Percentiles rank a stretch among this genome's conserved stretches.
Evolutionary conservation across 371 early-diverging fungal species (phyloP).

Genomic region (Amoeboaphelidium protococcarum): DNA sequence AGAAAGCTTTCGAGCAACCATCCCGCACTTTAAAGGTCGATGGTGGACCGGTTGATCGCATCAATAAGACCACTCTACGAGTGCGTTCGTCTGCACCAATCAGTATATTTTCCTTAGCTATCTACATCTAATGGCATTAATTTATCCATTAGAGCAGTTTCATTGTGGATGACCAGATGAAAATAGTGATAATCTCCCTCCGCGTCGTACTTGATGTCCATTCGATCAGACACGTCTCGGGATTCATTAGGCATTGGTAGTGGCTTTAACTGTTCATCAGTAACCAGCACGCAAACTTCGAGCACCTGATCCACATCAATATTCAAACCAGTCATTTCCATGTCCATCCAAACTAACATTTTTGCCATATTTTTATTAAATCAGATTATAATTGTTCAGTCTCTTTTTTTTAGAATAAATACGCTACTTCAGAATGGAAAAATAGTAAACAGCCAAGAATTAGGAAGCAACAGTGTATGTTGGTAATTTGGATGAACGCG

Average conservation of each 20-base stretch:
- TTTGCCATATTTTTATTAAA: background rate
- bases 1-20: too few species aligned
- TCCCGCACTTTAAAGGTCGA: too few species aligned
- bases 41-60: too few species aligned
- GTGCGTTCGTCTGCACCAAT: too few species aligned
- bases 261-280: background rate
- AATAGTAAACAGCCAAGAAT: constrained; percentile 43
- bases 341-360: background rate
- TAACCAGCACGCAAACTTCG: background rate
- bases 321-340: background rate
- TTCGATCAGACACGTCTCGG: too few species aligned
- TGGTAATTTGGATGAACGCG: constrained; percentile 86
- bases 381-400: background rate
- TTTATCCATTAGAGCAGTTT: too few species aligned
- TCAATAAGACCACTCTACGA: too few species aligned
- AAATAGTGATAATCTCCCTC: too few species aligned
- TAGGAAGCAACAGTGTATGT: constrained; percentile 91
- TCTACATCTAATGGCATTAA: too few species aligned
- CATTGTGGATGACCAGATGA: too few species aligned
- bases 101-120: too few species aligned
- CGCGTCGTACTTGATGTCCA: too few species aligned
- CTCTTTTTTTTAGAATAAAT: background rate
- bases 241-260: background rate
- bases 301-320: background rate
- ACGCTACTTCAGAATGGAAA: background rate